These are phyloP conservation scores for Kluyveromyces starmeri DNA, from an alignment of 805 yeast genomes.

Conservation along the genomic window DNA sequence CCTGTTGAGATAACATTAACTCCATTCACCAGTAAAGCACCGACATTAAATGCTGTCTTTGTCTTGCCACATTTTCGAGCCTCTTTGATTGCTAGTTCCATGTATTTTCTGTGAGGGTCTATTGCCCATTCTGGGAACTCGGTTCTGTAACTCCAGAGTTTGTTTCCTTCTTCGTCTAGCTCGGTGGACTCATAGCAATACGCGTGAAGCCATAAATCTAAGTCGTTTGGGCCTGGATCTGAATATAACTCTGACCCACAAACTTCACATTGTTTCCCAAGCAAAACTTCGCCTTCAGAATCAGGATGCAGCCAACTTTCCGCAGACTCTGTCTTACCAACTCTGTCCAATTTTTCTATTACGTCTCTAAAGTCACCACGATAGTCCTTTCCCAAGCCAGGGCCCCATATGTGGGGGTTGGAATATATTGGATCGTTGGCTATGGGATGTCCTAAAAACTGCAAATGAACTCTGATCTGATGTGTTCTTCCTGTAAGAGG, in stretches of 20 bases:
- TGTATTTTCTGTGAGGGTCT: slow-evolving; percentile 45
- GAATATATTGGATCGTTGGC: slow-evolving; percentile 90
- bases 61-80: slow-evolving; percentile 79
- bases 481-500: slow-evolving; percentile 94
- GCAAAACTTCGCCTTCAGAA: slow-evolving; percentile 57
- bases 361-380: slow-evolving; percentile 42
- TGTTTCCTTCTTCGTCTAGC: slow-evolving; percentile 20
- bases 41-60: slow-evolving; percentile 86
- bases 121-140: slow-evolving; percentile 79
- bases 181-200: slow-evolving; percentile 57
- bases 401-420: slow-evolving; percentile 74
- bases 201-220: slow-evolving; percentile 89
- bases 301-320: slow-evolving; percentile 57
- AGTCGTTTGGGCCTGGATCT: slow-evolving; percentile 84
- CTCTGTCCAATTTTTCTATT: slow-evolving; percentile 40
- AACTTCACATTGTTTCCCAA: slow-evolving; percentile 48
- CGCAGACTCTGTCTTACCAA: slow-evolving; percentile 66
- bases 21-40: slow-evolving; percentile 70
- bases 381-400: slow-evolving; percentile 53
- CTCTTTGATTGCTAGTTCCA: slow-evolving; percentile 68
- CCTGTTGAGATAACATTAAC: slow-evolving; percentile 66
- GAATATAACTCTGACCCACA: slow-evolving; percentile 68
- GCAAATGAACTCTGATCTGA: slow-evolving; percentile 89
- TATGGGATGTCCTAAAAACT: slow-evolving; percentile 81
- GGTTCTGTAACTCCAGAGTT: slow-evolving; percentile 66